Conservation (phyloP, 495 filamentous ascomycete species). For the Talaromyces liani region DNA sequence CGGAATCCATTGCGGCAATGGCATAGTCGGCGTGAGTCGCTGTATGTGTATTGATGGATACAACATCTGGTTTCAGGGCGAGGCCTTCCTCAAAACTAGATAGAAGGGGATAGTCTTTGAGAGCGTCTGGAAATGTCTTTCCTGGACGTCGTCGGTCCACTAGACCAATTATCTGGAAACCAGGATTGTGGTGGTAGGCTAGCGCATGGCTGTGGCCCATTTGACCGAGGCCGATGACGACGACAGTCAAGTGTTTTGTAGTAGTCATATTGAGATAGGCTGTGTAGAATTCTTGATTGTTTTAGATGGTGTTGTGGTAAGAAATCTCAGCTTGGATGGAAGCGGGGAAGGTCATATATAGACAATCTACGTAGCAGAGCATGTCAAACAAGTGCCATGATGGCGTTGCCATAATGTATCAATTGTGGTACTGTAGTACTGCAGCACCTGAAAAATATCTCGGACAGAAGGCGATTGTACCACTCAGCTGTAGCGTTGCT, state of each 20-base stretch:
- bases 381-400: background rate
- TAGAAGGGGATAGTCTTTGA: constrained; percentile 4
- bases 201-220: constrained; percentile 15
- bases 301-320: background rate
- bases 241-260: constrained; percentile 4
- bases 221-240: constrained; percentile 13
- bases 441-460: background rate
- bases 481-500: background rate
- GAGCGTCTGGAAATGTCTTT: constrained; percentile 7
- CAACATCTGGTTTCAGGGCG: constrained; percentile 10
- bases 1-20: constrained; percentile 11
- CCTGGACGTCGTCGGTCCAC: constrained; percentile 9
- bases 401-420: background rate
- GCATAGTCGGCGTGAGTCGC: constrained; percentile 13
- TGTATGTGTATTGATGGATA: constrained; percentile 12
- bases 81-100: constrained; percentile 7
- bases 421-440: background rate
- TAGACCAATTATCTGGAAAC: constrained; percentile 12
- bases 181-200: constrained; percentile 13
- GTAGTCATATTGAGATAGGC: background rate
- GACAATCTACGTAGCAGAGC: background rate
- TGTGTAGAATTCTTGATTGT: background rate
- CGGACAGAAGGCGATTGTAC: background rate
- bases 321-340: background rate
- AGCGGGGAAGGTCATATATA: background rate